Evolutionary conservation across 495 filamentous ascomycete genomes (phyloP).

Genomic region (Hypoxylon crocopeplum): DNA sequence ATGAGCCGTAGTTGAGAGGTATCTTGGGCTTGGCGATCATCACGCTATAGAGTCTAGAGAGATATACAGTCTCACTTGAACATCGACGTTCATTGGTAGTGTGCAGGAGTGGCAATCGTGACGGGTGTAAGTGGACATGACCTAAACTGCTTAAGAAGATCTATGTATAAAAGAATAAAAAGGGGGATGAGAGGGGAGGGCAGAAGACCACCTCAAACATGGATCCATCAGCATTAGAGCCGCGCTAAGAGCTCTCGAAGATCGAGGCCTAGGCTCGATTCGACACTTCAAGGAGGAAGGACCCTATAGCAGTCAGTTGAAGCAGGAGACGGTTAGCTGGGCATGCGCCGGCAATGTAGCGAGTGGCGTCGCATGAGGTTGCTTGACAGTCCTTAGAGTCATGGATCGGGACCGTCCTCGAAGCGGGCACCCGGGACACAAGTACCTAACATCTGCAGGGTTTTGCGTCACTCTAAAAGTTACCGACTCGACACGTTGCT

Average conservation of each 20-base stretch:
- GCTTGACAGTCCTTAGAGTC: slow-evolving; percentile 6
- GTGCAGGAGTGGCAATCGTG: slow-evolving; percentile 5
- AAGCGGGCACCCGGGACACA: slow-evolving; percentile 5
- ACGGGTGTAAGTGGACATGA: background rate
- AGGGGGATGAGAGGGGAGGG: slow-evolving; percentile 1
- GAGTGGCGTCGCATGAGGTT: slow-evolving; percentile 25
- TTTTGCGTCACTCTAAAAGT: slow-evolving; percentile 13
- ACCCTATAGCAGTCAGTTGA: slow-evolving; percentile 3
- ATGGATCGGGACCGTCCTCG: slow-evolving; percentile 20
- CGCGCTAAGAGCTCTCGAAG: slow-evolving; percentile 28
- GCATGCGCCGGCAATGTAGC: slow-evolving; percentile 17
- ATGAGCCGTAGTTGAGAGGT: slow-evolving; percentile 1
- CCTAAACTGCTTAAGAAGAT: background rate
- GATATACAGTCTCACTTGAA: slow-evolving; percentile 8
- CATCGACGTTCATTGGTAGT: no score
- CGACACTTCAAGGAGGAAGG: slow-evolving; percentile 24
- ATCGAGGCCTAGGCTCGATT: slow-evolving; percentile 29
- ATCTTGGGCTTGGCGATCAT: slow-evolving; percentile 19
- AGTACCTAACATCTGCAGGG: slow-evolving; percentile 22
- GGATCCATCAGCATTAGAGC: slow-evolving; percentile 15
- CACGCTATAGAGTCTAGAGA: slow-evolving; percentile 6
- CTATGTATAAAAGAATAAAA: background rate
- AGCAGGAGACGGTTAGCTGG: slow-evolving; percentile 11
- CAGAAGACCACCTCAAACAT: slow-evolving; percentile 14
- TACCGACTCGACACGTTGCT: slow-evolving; percentile 9